Percentiles rank a stretch among this genome's conserved stretches.
phyloP scores from a whole-genome alignment of 2,329 filamentous ascomycete genomes.

The Alternaria sp. region DNA sequence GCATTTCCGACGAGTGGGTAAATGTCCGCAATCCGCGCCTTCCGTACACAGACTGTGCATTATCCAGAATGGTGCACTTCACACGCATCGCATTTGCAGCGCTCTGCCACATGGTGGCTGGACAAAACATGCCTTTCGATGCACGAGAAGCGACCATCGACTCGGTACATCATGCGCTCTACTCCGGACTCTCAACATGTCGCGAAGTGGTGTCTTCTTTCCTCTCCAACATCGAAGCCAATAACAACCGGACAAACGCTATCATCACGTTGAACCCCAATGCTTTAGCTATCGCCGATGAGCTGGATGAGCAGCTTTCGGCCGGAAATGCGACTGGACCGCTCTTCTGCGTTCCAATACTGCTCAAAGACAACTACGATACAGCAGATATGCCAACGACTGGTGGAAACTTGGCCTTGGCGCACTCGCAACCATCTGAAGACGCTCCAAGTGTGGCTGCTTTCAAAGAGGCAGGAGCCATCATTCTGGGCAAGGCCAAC shows the following conservation, averaged over 20 bases:
- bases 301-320: conserved; percentile 56
- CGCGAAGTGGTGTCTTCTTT: conserved; percentile 62
- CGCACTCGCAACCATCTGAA: conserved; percentile 53
- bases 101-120: conserved; percentile 10
- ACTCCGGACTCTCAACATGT: conserved; percentile 60
- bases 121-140: conserved; percentile 54
- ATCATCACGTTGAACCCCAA: conserved; percentile 61
- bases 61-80: conserved; percentile 12
- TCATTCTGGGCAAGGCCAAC: conserved; percentile 65
- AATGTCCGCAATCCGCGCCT: not conserved
- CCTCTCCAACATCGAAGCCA: conserved; percentile 62
- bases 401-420: conserved; percentile 60
- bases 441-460: conserved; percentile 60
- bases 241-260: conserved; percentile 65
- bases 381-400: conserved; percentile 64
- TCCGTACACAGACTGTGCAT: not conserved
- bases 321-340: conserved; percentile 58
- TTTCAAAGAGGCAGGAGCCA: conserved; percentile 58
- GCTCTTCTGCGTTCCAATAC: conserved; percentile 66
- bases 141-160: conserved; percentile 65
- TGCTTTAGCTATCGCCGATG: conserved; percentile 57
- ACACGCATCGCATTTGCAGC: not conserved
- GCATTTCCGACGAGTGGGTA: not conserved
- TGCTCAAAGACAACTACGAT: conserved; percentile 71
- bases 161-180: conserved; percentile 62